Evolutionary conservation across 179 eudicot species (phyloP).

Genomic region (Heliamphora pulchella): DNA sequence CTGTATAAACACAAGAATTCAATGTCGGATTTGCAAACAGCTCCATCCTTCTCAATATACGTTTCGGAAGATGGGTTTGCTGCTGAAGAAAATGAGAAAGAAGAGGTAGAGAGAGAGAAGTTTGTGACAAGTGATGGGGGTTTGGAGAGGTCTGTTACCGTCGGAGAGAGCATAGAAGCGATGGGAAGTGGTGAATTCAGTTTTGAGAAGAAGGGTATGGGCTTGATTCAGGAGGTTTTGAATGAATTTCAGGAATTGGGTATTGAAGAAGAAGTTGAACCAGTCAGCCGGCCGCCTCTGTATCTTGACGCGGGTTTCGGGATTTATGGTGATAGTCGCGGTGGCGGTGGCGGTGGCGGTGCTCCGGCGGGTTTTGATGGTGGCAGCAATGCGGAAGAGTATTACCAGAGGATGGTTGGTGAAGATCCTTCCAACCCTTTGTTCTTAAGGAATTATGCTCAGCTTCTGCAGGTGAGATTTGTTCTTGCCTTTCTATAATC

Average conservation of each 20-base stretch:
- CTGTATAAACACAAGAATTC: too few species aligned
- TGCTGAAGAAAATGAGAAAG: constrained; percentile 5
- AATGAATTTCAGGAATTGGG: constrained; percentile 19
- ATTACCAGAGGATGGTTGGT: constrained; percentile 47
- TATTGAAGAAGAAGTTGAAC: constrained; percentile 15
- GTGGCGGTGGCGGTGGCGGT: constrained; percentile 20
- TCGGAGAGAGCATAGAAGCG: constrained; percentile 19
- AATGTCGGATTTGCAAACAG: neutral
- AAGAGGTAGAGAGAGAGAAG: neutral
- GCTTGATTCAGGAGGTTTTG: constrained; percentile 23
- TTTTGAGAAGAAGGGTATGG: constrained; percentile 20
- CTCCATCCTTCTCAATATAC: neutral
- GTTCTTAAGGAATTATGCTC: constrained; percentile 65
- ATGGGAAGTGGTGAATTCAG: constrained; percentile 6
- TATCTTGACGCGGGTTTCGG: constrained; percentile 46
- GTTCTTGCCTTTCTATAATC: neutral
- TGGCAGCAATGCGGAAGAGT: constrained; percentile 31
- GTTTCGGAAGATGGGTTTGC: neutral
- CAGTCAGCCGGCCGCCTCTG: constrained; percentile 20
- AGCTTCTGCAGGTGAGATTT: constrained; percentile 13
- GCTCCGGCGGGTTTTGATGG: constrained; percentile 20
- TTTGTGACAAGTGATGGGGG: neutral
- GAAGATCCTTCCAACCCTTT: constrained; percentile 60
- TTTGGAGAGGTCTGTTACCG: constrained; percentile 23
- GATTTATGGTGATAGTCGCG: constrained; percentile 15